Evolutionary conservation across 1,139 yeast species (phyloP).

Genomic region (Yamadazyma triangularis): DNA sequence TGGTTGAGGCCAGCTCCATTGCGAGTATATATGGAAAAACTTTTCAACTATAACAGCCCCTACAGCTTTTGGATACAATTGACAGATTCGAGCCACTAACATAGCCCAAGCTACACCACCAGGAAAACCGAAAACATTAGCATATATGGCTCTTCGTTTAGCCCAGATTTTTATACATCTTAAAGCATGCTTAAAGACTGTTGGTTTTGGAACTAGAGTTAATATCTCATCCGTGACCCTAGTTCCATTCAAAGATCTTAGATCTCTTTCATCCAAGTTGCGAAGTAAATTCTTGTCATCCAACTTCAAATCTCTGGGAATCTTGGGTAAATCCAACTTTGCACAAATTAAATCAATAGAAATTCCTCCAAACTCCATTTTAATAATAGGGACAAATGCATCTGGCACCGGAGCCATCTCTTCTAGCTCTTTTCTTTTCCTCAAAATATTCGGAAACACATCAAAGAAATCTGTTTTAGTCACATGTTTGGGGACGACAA

Average conservation of each 20-base stretch:
- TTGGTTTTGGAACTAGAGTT: conserved; percentile 84
- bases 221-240: conserved; percentile 95
- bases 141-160: conserved; percentile 88
- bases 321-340: conserved; percentile 71
- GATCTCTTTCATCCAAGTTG: conserved; percentile 85
- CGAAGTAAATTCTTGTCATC: conserved; percentile 80
- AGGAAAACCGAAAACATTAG: conserved; percentile 93
- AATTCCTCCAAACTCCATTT: conserved; percentile 80
- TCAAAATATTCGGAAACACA: conserved; percentile 65
- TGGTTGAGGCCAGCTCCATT: conserved; percentile 99
- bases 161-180: conserved; percentile 97
- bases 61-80: conserved; percentile 92
- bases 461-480: conserved; percentile 82
- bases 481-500: conserved; percentile 97
- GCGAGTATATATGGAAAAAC: conserved; percentile 77
- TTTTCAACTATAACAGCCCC: conserved; percentile 86
- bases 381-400: conserved; percentile 94
- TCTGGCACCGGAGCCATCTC: conserved; percentile 93
- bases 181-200: conserved; percentile 87
- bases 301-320: conserved; percentile 68
- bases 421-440: conserved; percentile 72
- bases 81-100: conserved; percentile 96
- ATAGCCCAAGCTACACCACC: conserved; percentile 99
- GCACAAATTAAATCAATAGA: conserved; percentile 90
- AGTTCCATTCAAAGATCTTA: conserved; percentile 89